Evolutionary conservation across 371 early-diverging fungal species (phyloP), one percentile per base, ranked within the genome.

Genomic region (Mortierella sp.): DNA sequence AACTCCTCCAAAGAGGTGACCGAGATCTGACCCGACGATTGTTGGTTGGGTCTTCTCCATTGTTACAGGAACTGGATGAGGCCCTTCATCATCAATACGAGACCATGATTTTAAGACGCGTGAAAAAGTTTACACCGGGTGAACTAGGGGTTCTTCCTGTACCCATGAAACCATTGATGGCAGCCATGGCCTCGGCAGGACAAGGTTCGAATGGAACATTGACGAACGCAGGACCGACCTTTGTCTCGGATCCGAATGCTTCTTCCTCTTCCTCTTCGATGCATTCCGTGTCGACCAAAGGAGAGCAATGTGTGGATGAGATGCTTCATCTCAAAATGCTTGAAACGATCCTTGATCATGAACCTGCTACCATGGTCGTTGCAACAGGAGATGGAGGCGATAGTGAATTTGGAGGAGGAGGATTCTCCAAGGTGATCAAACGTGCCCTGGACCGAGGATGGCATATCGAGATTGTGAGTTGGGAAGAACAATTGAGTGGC

Each of bases 301-400:
- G 70, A 46, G 83, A 83, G 50, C 83, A 83, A 47, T 80, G 75
- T 25, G 83, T 83, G n/a, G 83, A 83, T 59, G 83, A 83, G 28
- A 64, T 83, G 4, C 50, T 83, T 51, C 83, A 83, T 60, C 71
- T 83, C 30, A 83, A 83, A 51, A 83, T 83, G 66, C 63, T 83
- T n/a, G 82, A 83, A 43, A 75, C 82, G 1, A 47, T 83, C 7
- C 44, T 83, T 0, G 83, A 83, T 37, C 68, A 82, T 23, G 72
- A 77, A 15, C 83, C 83, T 9, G 80, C 75, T 0, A 75, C 72
- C 9, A 72, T 83, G 58, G 83, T 83, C 12, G 21, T 83, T 12
- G 83, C 83, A 0, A 75, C 79, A 3, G 83, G 83, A 0, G 83
- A 83, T 60, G 83, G 83, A 6, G 75, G 75, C 25, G 80, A 74